Evolutionary conservation across 2,329 filamentous ascomycete genomes (phyloP), one percentile per base, ranked within the genome.

Genomic region (Seiridium cupressi): DNA sequence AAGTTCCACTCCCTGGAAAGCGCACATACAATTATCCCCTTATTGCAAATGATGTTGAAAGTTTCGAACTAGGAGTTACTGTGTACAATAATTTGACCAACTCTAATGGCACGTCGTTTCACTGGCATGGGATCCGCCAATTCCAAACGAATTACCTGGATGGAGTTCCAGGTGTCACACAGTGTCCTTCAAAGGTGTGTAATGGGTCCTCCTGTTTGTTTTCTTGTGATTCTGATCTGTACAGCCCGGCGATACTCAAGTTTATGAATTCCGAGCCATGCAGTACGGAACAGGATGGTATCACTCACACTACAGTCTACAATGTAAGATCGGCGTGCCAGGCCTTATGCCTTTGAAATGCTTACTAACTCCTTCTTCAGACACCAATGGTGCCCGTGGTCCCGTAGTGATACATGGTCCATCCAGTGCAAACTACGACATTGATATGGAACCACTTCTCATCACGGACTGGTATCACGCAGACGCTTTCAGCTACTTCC

Each of bases 1-100:
- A 9, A 7, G 44, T 46, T 46, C 44, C 5, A 18, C 10, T 46
- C 13, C 44, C 26, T 46, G 5, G 26, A 11, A 46, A n/a, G n/a
- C n/a, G n/a, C n/a, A n/a, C n/a, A n/a, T n/a, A n/a, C n/a, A n/a
- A n/a, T n/a, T n/a, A n/a, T n/a, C n/a, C n/a, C n/a, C n/a, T n/a
- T n/a, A n/a, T n/a, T n/a, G n/a, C n/a, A n/a, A n/a, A n/a, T n/a
- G n/a, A n/a, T n/a, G n/a, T n/a, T n/a, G n/a, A n/a, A n/a, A n/a
- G n/a, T n/a, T n/a, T n/a, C n/a, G n/a, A n/a, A n/a, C n/a, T 18
- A 46, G 44, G 44, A 55, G 81, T 89, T 54, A 84, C 84, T 31
- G 48, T 51, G 7, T 10, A 84, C 73, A 90, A 90, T 69, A 77
- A 82, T 8, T 79, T 89, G 6, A 46, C 44, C 6, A 46, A 46